Base-by-base conservation (phyloP, 352 stramenopile species). In the Globisporangium parvum region DNA sequence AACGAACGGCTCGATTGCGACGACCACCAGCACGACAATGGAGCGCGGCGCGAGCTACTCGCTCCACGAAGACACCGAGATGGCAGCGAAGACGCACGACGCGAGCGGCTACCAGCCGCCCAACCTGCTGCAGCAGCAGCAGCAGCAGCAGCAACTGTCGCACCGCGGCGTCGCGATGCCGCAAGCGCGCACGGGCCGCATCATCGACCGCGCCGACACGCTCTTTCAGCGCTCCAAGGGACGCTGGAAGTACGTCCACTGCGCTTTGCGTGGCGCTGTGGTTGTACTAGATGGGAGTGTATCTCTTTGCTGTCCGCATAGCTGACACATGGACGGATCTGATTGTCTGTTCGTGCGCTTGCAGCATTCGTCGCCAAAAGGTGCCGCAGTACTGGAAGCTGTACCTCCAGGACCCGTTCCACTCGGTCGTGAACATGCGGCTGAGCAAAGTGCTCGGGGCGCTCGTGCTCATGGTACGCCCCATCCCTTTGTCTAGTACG, bases 351-450 rank as follows among this genome's bases (percentile, higher is more conserved):
- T 4, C n/a, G 18, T 40, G 49, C 26, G 21, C 21, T 24, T 46
- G 53, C 63, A 93, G 83, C 46, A 91, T 93, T 62, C 77, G 77
- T 3, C 83, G 83, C 23, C 57, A 88, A 31, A 90, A 90, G 61
- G 72, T 87, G 55, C 74, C 81, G 10, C 62, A 91, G 46, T 89
- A 89, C 62, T 93, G 80, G 80, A 88, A 87, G 56, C 63, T 91
- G 40, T 93, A 93, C 61, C 64, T 91, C 47, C 77, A 90, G 51
- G 83, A 90, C 52, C 83, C 83, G 41, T 93, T 93, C 69, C 83
- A 93, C 65, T 79, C 77, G 33, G 63, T 93, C 20, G 79, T 93
- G 35, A 90, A 93, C 61, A 75, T 91, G 65, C 82, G 83, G 0
- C 53, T 90, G 53, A 86, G 75, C 65, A 93, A 93, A 73, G 83